Conservation (phyloP, 257 asterid genomes). For the Cruciata laevipes region DNA sequence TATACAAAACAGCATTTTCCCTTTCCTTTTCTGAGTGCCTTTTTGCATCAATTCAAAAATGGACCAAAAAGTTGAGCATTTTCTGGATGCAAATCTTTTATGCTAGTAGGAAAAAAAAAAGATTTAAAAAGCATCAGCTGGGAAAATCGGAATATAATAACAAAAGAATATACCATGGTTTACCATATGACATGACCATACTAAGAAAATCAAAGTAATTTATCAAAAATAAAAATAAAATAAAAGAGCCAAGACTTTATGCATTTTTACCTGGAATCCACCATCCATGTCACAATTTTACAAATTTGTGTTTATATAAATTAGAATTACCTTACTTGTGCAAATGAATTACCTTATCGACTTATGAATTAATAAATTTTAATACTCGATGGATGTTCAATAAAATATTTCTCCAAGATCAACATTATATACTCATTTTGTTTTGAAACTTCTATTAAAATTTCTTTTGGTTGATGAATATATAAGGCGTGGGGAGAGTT, state of each 20-base stretch:
- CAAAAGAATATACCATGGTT: not conserved
- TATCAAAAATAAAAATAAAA: no score
- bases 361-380: no score
- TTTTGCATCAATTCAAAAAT: not conserved
- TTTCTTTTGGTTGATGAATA: no score
- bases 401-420: no score
- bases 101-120: not conserved
- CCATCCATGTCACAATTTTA: no score
- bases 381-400: no score
- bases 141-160: not conserved
- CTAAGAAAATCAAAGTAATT: not conserved
- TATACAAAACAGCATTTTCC: not conserved
- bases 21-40: constrained; percentile 1
- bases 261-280: not conserved
- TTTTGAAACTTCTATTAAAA: no score
- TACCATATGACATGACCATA: not conserved
- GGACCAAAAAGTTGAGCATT: not conserved
- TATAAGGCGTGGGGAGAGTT: no score
- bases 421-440: no score
- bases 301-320: no score
- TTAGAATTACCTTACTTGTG: no score
- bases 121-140: not conserved
- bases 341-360: no score
- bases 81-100: not conserved
- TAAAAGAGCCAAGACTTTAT: not conserved